Conservation (phyloP, 176 grass and related monocot species). For the Oryza glaberrima region DNA sequence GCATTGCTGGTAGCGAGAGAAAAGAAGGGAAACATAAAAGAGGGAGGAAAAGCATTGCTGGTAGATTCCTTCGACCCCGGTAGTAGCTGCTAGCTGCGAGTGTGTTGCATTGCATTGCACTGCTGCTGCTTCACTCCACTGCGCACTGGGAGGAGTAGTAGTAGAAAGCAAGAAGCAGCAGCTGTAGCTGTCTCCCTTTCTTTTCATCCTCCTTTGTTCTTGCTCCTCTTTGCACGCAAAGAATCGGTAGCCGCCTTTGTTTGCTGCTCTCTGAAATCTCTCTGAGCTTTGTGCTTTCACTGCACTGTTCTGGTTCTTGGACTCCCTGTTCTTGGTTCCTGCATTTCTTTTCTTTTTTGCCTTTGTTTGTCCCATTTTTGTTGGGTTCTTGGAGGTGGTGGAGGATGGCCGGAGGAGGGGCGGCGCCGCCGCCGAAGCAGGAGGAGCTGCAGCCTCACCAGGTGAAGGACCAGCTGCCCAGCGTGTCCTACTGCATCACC, state of each 20-base stretch:
- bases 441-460: slow-evolving; percentile 80
- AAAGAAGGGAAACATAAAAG: neutral
- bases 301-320: neutral
- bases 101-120: neutral
- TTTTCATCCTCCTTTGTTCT: slow-evolving; percentile 6
- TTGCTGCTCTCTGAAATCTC: neutral
- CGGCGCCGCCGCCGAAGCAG: slow-evolving; percentile 80
- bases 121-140: slow-evolving; percentile 13
- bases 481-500: slow-evolving; percentile 80
- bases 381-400: neutral
- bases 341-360: neutral
- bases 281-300: neutral
- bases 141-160: neutral
- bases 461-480: slow-evolving; percentile 76
- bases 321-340: slow-evolving; percentile 9
- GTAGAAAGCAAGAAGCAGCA: slow-evolving; percentile 15
- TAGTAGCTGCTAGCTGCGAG: too few species aligned
- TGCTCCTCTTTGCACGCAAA: slow-evolving; percentile 41
- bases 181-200: slow-evolving; percentile 20
- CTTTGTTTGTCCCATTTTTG: neutral
- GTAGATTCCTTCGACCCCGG: slow-evolving; percentile 25
- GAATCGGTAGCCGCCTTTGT: slow-evolving; percentile 29
- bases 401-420: slow-evolving; percentile 57
- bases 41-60: neutral
- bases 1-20: neutral